phyloP scores from a whole-genome alignment of 441 rosid species.

The Lepidium campestre region DNA sequence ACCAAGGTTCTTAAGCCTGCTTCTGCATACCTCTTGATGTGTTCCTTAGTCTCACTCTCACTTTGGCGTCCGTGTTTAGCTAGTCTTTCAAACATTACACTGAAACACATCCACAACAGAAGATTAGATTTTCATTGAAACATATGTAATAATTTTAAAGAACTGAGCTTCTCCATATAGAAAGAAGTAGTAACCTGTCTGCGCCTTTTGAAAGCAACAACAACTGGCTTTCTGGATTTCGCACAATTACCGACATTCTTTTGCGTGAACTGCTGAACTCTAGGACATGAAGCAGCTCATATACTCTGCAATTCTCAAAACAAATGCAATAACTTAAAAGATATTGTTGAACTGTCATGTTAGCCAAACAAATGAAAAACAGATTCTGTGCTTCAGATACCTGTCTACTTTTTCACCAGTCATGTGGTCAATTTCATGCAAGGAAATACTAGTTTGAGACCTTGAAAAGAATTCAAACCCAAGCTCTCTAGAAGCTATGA shows the following conservation, averaged over 20 bases:
- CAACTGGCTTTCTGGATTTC: constrained; percentile 47
- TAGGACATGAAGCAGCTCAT: constrained; percentile 63
- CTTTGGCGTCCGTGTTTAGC: constrained; percentile 40
- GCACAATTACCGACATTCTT: constrained; percentile 86
- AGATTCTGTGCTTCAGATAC: constrained; percentile 25
- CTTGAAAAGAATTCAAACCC: constrained; percentile 76
- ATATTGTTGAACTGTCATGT: not conserved
- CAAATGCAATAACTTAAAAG: not conserved
- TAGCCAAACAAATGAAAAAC: not conserved
- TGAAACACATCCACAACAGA: constrained; percentile 29
- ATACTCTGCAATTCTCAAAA: constrained; percentile 35
- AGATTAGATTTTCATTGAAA: not conserved
- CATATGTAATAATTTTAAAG: not conserved
- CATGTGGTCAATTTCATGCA: constrained; percentile 56
- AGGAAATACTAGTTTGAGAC: constrained; percentile 58
- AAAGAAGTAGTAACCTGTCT: constrained; percentile 51
- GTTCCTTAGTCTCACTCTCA: constrained; percentile 59
- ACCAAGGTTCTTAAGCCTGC: constrained; percentile 84
- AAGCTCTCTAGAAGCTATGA: constrained; percentile 75
- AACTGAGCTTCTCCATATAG: not conserved
- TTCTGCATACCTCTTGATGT: constrained; percentile 60
- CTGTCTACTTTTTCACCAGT: constrained; percentile 43
- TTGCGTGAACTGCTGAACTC: constrained; percentile 88
- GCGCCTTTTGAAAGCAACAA: constrained; percentile 85
- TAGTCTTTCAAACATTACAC: constrained; percentile 86